phyloP scores from a whole-genome alignment of 768 basidiomycete species.

The Suillus variegatus region DNA sequence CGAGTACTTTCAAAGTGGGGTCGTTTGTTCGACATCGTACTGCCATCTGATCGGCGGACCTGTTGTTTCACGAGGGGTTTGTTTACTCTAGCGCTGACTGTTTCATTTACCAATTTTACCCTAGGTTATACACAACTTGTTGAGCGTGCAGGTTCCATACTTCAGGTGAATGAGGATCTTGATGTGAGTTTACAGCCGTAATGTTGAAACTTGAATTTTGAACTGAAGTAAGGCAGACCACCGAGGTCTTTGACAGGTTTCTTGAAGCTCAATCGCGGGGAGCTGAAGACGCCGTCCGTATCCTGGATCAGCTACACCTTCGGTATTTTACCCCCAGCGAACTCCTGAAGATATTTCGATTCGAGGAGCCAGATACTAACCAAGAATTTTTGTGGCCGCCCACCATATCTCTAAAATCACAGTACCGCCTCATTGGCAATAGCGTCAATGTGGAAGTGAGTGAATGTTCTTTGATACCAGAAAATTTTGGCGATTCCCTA shows the following conservation, averaged over 20 bases:
- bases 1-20: slow-evolving; percentile 75
- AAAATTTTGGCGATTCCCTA: background rate
- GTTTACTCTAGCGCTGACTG: background rate
- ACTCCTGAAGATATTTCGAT: slow-evolving; percentile 67
- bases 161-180: slow-evolving; percentile 68
- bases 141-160: slow-evolving; percentile 75
- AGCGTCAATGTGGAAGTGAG: slow-evolving; percentile 76
- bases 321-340: slow-evolving; percentile 79
- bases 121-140: slow-evolving; percentile 76
- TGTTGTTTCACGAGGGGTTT: slow-evolving; percentile 85
- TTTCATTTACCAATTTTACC: slow-evolving; percentile 1
- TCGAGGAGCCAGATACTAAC: slow-evolving; percentile 33
- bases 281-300: slow-evolving; percentile 47
- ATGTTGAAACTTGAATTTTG: background rate
- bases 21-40: slow-evolving; percentile 76
- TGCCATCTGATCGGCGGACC: slow-evolving; percentile 57
- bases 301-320: slow-evolving; percentile 58
- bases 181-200: slow-evolving; percentile 46
- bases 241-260: slow-evolving; percentile 57
- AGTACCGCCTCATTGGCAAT: slow-evolving; percentile 79
- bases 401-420: slow-evolving; percentile 61
- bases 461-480: background rate
- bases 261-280: slow-evolving; percentile 42
- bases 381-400: slow-evolving; percentile 62
- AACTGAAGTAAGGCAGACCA: slow-evolving; percentile 49